These are phyloP conservation scores for Coemansia sp. DNA, from an alignment of 371 early-diverging fungal species.

Conservation along the genomic window DNA sequence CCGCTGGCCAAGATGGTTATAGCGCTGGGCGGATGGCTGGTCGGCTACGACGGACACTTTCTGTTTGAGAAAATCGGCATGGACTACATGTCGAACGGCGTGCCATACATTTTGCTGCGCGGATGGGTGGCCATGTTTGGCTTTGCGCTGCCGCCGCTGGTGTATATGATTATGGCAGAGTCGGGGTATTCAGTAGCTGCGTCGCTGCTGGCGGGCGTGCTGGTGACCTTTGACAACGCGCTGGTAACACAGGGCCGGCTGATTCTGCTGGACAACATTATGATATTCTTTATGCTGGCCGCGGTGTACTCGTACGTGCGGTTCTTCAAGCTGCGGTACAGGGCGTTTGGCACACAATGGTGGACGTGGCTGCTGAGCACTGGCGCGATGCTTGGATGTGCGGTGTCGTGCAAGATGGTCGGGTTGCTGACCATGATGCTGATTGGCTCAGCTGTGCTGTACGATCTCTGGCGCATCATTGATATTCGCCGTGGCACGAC, in stretches of 20 bases:
- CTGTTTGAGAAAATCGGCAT: constrained; percentile 93
- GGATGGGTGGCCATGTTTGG: constrained; percentile 79
- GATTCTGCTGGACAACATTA: constrained; percentile 91
- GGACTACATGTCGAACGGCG: constrained; percentile 79
- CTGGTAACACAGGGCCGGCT: constrained; percentile 88
- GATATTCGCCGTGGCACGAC: constrained; percentile 77
- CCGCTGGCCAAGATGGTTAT: constrained; percentile 97
- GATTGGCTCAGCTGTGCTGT: constrained; percentile 81
- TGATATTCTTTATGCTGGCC: constrained; percentile 82
- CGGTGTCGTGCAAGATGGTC: constrained; percentile 82
- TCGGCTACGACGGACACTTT: constrained; percentile 93
- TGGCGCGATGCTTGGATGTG: constrained; percentile 65
- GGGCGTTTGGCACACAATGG: constrained; percentile 66
- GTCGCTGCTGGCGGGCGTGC: constrained; percentile 68
- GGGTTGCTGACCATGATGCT: constrained; percentile 84
- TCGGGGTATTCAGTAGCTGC: constrained; percentile 80
- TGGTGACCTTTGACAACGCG: constrained; percentile 89
- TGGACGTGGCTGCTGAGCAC: constrained; percentile 75
- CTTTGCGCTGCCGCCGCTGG: constrained; percentile 71
- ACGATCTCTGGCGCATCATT: constrained; percentile 88
- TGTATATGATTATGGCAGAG: constrained; percentile 81
- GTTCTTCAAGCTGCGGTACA: constrained; percentile 78
- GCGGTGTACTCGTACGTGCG: constrained; percentile 81
- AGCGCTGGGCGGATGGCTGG: constrained; percentile 76
- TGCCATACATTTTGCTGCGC: constrained; percentile 87